A percentile compares a stretch with the other conserved stretches of the same genome.
These are phyloP conservation scores for Starmerella roubikii DNA, from an alignment of 805 yeast genomes.

Conservation along the genomic window DNA sequence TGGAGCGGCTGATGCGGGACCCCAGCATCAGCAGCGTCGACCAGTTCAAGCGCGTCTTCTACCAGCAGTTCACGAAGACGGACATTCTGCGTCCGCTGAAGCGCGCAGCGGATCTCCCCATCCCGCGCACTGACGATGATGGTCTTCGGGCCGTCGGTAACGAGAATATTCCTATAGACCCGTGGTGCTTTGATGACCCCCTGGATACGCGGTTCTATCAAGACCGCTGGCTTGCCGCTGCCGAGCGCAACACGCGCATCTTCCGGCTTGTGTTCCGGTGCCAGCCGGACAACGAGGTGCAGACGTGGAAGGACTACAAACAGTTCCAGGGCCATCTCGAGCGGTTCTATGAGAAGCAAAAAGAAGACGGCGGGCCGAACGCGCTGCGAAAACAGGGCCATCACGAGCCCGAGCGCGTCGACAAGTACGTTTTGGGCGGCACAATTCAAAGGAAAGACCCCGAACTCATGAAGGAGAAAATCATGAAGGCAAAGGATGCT, in stretches of 20 bases:
- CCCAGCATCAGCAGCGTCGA: conserved; percentile 18
- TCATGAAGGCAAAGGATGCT: conserved; percentile 1
- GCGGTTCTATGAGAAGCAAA: conserved; percentile 30
- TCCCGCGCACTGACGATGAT: conserved; percentile 20
- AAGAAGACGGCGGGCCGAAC: conserved; percentile 44
- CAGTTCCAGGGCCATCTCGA: conserved; percentile 35
- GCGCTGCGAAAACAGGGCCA: conserved; percentile 11
- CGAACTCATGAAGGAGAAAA: background rate
- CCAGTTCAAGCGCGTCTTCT: conserved; percentile 23
- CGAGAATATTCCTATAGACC: conserved; percentile 50
- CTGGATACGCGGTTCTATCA: conserved; percentile 66
- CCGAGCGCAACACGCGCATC: conserved; percentile 67
- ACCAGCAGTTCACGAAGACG: conserved; percentile 14
- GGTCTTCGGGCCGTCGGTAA: conserved; percentile 21
- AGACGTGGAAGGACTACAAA: conserved; percentile 81
- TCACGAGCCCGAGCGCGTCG: conserved; percentile 22
- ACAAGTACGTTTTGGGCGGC: conserved; percentile 15
- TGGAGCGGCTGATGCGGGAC: conserved; percentile 12
- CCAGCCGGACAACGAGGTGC: conserved; percentile 90
- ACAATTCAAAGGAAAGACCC: conserved; percentile 9
- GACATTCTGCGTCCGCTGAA: conserved; percentile 15
- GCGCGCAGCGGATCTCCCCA: conserved; percentile 10
- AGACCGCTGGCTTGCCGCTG: conserved; percentile 67
- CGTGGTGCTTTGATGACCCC: conserved; percentile 82
- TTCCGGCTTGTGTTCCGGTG: conserved; percentile 78